phyloP scores from a whole-genome alignment of 306 rosid species.

The Acmispon strigosus region DNA sequence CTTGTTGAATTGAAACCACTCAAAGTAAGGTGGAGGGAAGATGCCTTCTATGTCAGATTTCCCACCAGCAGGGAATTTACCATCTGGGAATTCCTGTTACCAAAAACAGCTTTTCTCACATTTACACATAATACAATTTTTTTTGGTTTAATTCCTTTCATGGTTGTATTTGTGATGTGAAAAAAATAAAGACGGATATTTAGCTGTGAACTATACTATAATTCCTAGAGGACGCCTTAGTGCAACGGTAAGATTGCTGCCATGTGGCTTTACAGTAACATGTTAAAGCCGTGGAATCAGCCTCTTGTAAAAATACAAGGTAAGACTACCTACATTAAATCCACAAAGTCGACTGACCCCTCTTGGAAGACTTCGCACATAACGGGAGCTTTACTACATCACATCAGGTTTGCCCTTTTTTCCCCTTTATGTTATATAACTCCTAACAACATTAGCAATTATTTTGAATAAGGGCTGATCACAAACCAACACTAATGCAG shows the following conservation, averaged over 20 bases:
- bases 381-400: no score
- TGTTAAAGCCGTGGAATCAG: no score
- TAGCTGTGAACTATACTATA: not conserved
- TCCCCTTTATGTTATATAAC: not conserved
- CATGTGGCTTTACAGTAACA: no score
- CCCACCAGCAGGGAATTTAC: slow-evolving; percentile 73
- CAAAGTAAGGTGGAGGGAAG: slow-evolving; percentile 79
- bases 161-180: not conserved
- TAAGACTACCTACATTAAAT: no score
- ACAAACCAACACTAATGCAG: not conserved
- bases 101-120: not conserved
- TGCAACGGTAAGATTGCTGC: no score
- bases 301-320: no score
- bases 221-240: no score
- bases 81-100: slow-evolving; percentile 65
- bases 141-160: not conserved
- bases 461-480: not conserved
- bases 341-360: no score
- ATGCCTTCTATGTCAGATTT: slow-evolving; percentile 84
- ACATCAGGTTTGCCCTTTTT: no score
- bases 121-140: not conserved
- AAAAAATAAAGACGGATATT: not conserved
- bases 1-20: slow-evolving; percentile 88
- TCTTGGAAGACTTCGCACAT: no score
- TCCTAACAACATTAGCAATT: not conserved